Evolutionary conservation across 1,139 yeast genomes (phyloP).

Genomic region (Arxiozyma telluris): DNA sequence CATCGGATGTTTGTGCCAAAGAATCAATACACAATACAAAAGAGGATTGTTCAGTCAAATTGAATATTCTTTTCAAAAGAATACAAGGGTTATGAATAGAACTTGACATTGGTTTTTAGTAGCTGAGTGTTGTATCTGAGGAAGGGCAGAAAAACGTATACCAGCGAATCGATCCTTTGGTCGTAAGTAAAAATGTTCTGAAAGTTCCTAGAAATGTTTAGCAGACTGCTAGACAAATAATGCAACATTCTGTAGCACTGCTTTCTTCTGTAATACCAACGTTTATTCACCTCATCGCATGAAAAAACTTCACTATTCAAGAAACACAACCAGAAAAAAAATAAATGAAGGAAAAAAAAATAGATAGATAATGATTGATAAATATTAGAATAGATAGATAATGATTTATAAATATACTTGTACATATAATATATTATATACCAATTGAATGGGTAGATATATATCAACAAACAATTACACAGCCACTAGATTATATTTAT

Average conservation of each 20-base stretch:
- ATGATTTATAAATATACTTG: too few relatives aligned
- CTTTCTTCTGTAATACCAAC: background rate
- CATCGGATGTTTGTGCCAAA: slow-evolving; percentile 54
- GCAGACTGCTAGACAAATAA: too few relatives aligned
- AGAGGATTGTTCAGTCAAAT: slow-evolving; percentile 65
- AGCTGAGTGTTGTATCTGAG: background rate
- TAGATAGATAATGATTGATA: background rate
- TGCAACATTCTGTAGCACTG: background rate
- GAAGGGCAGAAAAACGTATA: background rate
- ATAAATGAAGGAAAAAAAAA: too few relatives aligned
- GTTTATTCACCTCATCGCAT: background rate
- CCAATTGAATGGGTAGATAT: too few relatives aligned
- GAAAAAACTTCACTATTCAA: too few relatives aligned
- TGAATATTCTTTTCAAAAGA: slow-evolving; percentile 50
- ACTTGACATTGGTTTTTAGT: slow-evolving; percentile 26
- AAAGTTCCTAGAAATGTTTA: background rate
- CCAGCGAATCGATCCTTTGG: background rate
- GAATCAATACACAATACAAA: slow-evolving; percentile 62
- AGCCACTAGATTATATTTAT: too few relatives aligned
- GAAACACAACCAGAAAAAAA: too few relatives aligned
- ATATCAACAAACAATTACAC: too few relatives aligned
- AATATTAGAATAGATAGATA: too few relatives aligned
- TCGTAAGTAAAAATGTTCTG: too few relatives aligned
- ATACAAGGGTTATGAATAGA: slow-evolving; percentile 49
- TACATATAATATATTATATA: too few relatives aligned